Percentiles rank a stretch among this genome's conserved stretches.
Evolutionary conservation across 2,329 filamentous ascomycete species (phyloP).

Genomic region (Fusarium tanahbumbuense): DNA sequence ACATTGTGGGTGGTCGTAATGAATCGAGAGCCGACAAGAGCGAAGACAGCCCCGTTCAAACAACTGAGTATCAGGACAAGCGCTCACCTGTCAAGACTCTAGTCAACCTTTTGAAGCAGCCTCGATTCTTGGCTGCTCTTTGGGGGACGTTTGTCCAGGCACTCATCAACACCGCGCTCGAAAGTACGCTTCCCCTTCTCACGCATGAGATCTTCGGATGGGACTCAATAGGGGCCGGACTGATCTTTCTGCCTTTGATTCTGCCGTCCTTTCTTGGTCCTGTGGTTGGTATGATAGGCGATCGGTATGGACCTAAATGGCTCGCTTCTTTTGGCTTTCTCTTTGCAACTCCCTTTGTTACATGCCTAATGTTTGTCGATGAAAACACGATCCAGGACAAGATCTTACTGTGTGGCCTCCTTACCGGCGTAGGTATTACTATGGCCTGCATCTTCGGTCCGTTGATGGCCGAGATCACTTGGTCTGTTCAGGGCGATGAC

Average conservation of each 20-base stretch:
- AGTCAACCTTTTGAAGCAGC: constrained; percentile 45
- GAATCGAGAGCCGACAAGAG: not conserved
- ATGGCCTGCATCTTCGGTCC: constrained; percentile 50
- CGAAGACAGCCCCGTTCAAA: not conserved
- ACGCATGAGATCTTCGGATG: constrained; percentile 48
- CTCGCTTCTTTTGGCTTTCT: constrained; percentile 50
- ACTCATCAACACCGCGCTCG: constrained; percentile 49
- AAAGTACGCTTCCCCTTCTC: constrained; percentile 51
- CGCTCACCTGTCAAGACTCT: constrained; percentile 41
- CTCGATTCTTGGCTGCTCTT: constrained; percentile 50
- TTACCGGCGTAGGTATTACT: constrained; percentile 48
- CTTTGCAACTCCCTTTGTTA: constrained; percentile 50
- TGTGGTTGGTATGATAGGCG: constrained; percentile 47
- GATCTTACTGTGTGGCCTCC: constrained; percentile 49
- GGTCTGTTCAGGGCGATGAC: constrained; percentile 44
- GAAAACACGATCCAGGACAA: constrained; percentile 48
- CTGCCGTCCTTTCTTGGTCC: constrained; percentile 50
- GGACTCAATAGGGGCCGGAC: constrained; percentile 50
- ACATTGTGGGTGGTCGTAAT: not conserved
- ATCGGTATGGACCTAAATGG: constrained; percentile 53
- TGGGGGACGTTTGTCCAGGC: constrained; percentile 52
- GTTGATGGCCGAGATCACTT: constrained; percentile 53
- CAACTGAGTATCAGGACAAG: constrained; percentile 6
- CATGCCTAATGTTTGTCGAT: constrained; percentile 50
- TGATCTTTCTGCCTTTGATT: constrained; percentile 52